Evolutionary conservation across 129 eudicot genomes (phyloP), one percentile per base, ranked within the genome.

Genomic region (Tanacetum coccineum): DNA sequence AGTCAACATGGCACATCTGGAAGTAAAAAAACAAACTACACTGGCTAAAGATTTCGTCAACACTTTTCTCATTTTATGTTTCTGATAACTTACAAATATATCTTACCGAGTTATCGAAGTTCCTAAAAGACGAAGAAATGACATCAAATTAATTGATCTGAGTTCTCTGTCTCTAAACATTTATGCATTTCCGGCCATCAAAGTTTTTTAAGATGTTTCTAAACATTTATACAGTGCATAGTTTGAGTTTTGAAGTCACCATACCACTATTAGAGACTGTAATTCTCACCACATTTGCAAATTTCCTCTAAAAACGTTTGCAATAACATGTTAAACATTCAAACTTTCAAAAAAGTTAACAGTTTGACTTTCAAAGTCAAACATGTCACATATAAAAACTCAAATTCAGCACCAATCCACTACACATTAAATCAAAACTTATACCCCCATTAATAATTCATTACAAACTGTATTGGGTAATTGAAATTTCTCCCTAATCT

Each of bases 351-450:
- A 6, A 36, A 20, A 22, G 13, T 36, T 10, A 8, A 22, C 14
- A 57, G 1, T 53, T 68, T 68, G 57, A 45, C 58, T 70, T 46
- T 26, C 9, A 28, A 70, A 56, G 74, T 70, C 56, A 45, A 69
- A 42, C 18, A 57, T 70, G 25, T 45, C 45, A 42, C 13, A 46
- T 44, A 22, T 44, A 6, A 9, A 59, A 58, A 58, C 67, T 26
- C 56, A n/a, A 7, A 2, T 22, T 22, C 42, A 21, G 46, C 47
- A 18, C 57, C 15, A 44, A 3, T 57, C 46, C 59, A 0, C 39
- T 32, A 32, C 7, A 55, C 30, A 4, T 18, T 28, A 21, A 3
- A 55, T 4, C 9, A 8, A 19, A 57, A 14, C 18, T 8, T 4
- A 57, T 58, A 9, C 2, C 2, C 11, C 18, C 10, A 0, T 15